phyloP scores from a whole-genome alignment of 306 rosid species.

The Malus asiatica region DNA sequence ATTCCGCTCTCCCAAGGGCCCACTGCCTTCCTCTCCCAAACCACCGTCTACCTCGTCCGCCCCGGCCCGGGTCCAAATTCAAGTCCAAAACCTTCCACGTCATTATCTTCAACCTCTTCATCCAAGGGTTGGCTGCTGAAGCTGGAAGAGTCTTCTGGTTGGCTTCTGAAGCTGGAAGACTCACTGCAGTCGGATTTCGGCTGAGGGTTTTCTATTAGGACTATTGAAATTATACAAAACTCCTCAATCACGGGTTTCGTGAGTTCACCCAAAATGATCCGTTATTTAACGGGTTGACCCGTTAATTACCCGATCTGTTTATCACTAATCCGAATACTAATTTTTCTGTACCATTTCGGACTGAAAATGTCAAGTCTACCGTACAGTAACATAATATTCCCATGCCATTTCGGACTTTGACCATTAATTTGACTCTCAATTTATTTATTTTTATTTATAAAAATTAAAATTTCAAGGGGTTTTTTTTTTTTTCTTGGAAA shows the following conservation, averaged over 20 bases:
- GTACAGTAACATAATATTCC: background rate
- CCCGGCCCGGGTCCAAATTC: background rate
- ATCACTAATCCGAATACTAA: too few species aligned
- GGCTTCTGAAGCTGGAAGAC: background rate
- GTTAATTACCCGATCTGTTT: accelerated
- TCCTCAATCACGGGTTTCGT: too few species aligned
- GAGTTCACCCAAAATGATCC: too few species aligned
- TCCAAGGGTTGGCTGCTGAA: conserved; percentile 18
- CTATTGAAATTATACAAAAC: too few species aligned
- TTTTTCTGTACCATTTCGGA: too few species aligned
- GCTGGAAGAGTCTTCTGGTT: conserved; percentile 16
- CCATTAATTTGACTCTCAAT: background rate
- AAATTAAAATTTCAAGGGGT: too few species aligned
- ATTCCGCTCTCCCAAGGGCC: background rate
- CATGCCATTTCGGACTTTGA: background rate
- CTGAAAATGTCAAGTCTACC: too few species aligned
- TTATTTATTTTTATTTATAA: background rate
- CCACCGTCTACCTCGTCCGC: conserved; percentile 8
- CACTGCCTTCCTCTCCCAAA: conserved; percentile 16
- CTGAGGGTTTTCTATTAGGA: too few species aligned
- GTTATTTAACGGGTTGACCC: too few species aligned
- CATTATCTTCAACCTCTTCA: background rate
- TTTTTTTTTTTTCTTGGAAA: too few species aligned
- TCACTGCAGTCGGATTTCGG: background rate
- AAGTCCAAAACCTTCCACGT: background rate